These are phyloP conservation scores for Lentinula boryana DNA, from an alignment of 768 basidiomycete species.

Conservation along the genomic window DNA sequence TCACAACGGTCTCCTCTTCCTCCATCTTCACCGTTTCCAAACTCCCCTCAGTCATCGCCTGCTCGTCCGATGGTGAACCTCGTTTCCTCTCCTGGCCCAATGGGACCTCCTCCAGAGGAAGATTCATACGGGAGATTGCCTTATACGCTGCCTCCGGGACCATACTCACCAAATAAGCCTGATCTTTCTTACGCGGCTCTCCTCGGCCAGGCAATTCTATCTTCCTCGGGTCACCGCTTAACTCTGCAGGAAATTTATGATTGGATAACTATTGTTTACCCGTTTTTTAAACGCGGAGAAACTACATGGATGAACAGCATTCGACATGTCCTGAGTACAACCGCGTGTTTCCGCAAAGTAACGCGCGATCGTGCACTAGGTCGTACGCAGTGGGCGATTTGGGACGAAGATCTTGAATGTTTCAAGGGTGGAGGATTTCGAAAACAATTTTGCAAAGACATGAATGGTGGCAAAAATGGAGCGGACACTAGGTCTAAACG, in stretches of 20 bases:
- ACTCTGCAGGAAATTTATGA: constrained; percentile 95
- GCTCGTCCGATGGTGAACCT: constrained; percentile 54
- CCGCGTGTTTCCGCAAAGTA: constrained; percentile 84
- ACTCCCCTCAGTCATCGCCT: constrained; percentile 64
- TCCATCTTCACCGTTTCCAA: constrained; percentile 54
- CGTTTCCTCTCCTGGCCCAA: constrained; percentile 83
- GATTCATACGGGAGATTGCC: constrained; percentile 64
- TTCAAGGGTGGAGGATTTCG: constrained; percentile 81
- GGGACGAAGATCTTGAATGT: constrained; percentile 74
- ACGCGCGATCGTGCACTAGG: constrained; percentile 72
- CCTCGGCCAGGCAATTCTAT: constrained; percentile 90
- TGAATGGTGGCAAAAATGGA: constrained; percentile 30
- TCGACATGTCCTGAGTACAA: constrained; percentile 92
- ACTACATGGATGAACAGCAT: constrained; percentile 98
- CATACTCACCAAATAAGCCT: constrained; percentile 76
- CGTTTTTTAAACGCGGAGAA: constrained; percentile 88
- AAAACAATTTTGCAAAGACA: constrained; percentile 52
- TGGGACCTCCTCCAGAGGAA: constrained; percentile 58
- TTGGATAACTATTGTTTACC: constrained; percentile 92
- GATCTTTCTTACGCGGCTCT: constrained; percentile 90
- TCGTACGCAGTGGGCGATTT: constrained; percentile 85
- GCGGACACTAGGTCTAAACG: constrained; percentile 22
- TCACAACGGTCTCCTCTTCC: constrained; percentile 42
- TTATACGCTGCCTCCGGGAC: constrained; percentile 77
- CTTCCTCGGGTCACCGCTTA: constrained; percentile 76